Percentiles rank a stretch among this genome's conserved stretches.
Conservation (phyloP, 208 protist species). For the Acanthamoeba sp. region DNA sequence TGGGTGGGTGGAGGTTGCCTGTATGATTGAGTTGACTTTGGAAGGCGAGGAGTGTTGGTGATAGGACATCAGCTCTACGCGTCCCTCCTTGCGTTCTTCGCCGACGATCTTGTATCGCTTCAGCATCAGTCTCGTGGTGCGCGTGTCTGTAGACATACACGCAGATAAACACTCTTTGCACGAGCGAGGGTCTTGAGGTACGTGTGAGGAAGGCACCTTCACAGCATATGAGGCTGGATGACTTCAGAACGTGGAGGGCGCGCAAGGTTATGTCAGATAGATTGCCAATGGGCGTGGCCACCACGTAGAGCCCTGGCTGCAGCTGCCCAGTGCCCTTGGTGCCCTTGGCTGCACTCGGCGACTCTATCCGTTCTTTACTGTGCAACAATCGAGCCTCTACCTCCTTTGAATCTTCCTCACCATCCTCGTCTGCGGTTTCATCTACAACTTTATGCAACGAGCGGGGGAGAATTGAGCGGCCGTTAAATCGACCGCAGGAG, state of each 20-base stretch:
- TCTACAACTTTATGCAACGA: too few relatives aligned
- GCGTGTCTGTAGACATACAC: background rate
- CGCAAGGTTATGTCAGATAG: constrained; percentile 30
- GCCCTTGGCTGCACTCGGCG: background rate
- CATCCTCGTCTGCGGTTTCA: background rate
- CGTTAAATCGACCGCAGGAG: too few relatives aligned
- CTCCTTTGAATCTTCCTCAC: background rate
- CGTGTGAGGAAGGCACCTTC: constrained; percentile 19
- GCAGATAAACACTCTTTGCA: background rate
- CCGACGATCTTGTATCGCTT: constrained; percentile 54
- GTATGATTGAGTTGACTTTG: constrained; percentile 24
- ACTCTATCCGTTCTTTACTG: background rate
- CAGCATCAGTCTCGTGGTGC: constrained; percentile 29
- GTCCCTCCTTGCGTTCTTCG: background rate
- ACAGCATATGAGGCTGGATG: constrained; percentile 30
- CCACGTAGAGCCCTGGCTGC: constrained; percentile 44
- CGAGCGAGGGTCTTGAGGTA: background rate
- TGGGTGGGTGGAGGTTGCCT: background rate
- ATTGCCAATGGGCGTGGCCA: constrained; percentile 64
- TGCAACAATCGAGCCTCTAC: background rate
- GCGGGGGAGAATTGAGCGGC: too few relatives aligned
- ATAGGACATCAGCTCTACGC: constrained; percentile 59
- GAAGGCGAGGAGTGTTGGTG: constrained; percentile 63
- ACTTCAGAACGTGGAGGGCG: constrained; percentile 54
- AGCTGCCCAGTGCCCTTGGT: background rate